Evolutionary conservation across 768 basidiomycete species (phyloP), one percentile per base, ranked within the genome.

Genomic region (Basidioascus undulatus): DNA sequence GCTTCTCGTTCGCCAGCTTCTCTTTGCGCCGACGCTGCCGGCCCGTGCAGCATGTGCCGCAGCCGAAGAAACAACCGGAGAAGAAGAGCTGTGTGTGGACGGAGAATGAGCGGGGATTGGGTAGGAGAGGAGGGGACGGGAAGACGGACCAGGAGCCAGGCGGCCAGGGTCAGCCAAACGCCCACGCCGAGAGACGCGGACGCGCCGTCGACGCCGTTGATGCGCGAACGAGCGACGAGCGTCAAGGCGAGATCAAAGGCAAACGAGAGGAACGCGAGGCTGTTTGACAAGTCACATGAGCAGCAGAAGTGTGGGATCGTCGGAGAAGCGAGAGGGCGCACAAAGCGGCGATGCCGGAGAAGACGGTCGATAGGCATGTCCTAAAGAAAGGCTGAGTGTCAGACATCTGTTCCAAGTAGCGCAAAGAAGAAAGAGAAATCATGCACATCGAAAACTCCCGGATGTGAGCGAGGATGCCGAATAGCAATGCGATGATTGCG

Each of bases 181-280:
- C 46, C 49, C 11, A 41, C 44, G 1, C 59, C 59, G n/a, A 60
- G 53, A 3, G 45, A 47, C 1, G 59, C 56, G 0, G 48, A 47
- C 3, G 56, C 59, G 7, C 59, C 59, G 5, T 35, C 23, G n/a
- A 59, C 51, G 24, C 36, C 41, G 44, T 57, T 51, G 39, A 60
- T 60, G 2, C 57, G 49, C 21, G 54, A 46, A 43, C 52, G 51
- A 28, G 57, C 56, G 36, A 60, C 56, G 48, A 57, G 54, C 42
- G 57, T 59, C 34, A 60, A 52, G 38, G 54, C 55, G 34, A 57
- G 50, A 43, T 60, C 59, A 47, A 60, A 52, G 32, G 55, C 46
- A 16, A 58, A 49, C 3, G 57, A 53, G 15, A 56, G 32, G 33
- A 59, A 48, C n/a, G 57, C 45, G 40, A 53, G 25, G 15, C 47